A percentile compares a stretch with the other conserved stretches of the same genome.
Evolutionary conservation across 164 flowering plant species (phyloP).

Genomic region (Vitis vinifera): DNA sequence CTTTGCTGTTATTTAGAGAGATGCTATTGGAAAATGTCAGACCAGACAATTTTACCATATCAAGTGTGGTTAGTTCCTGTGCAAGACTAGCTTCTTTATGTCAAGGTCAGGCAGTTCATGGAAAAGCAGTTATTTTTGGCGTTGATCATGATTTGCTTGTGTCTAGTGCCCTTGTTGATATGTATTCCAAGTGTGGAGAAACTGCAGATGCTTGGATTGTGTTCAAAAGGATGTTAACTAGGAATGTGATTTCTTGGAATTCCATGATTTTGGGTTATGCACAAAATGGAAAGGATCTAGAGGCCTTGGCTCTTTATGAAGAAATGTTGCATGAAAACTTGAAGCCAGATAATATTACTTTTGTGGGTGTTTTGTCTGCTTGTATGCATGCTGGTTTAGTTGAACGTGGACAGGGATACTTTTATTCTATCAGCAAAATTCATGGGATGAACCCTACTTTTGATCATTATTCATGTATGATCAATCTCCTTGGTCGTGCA

Average conservation of each 20-base stretch:
- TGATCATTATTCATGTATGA: conserved; percentile 64
- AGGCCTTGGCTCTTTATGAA: conserved; percentile 53
- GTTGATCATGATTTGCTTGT: conserved; percentile 41
- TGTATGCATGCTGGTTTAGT: conserved; percentile 39
- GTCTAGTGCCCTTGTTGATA: conserved; percentile 53
- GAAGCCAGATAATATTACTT: conserved; percentile 57
- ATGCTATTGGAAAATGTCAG: conserved; percentile 38
- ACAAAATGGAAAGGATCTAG: conserved; percentile 47
- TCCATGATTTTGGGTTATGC: conserved; percentile 42
- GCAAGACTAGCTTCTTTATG: conserved; percentile 45
- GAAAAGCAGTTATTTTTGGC: conserved; percentile 34
- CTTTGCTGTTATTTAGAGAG: conserved; percentile 33
- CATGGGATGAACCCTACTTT: conserved; percentile 43
- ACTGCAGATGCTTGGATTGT: conserved; percentile 35
- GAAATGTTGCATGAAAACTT: conserved; percentile 39
- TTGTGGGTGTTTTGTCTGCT: conserved; percentile 51
- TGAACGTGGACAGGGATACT: conserved; percentile 42
- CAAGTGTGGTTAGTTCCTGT: conserved; percentile 46
- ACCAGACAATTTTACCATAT: conserved; percentile 47
- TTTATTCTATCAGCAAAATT: conserved; percentile 39
- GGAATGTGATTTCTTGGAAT: conserved; percentile 39
- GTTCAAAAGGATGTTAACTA: conserved; percentile 35
- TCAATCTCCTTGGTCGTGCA: conserved; percentile 53
- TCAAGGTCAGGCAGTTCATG: conserved; percentile 50
- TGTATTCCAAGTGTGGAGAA: conserved; percentile 70